Evolutionary conservation across 495 filamentous ascomycete genomes (phyloP).

Genomic region (Tuber melanosporum): DNA sequence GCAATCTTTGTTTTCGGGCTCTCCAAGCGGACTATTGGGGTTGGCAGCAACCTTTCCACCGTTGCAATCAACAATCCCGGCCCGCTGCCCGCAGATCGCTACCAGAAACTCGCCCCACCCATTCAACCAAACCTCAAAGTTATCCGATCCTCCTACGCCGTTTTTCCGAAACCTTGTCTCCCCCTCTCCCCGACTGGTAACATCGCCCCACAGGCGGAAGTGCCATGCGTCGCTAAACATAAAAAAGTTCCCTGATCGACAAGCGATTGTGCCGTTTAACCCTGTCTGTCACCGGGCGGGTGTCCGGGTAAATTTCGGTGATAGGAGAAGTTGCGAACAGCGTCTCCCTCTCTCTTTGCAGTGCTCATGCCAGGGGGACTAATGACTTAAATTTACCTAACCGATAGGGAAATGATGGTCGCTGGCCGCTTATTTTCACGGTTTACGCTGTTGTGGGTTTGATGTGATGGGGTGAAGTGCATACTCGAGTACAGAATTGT

Average conservation of each 20-base stretch:
- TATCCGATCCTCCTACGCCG: neutral
- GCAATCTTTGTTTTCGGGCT: no score
- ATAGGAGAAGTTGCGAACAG: neutral
- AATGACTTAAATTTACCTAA: neutral
- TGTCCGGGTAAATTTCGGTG: neutral
- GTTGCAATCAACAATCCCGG: no score
- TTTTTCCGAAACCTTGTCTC: neutral
- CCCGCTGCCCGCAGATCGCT: neutral
- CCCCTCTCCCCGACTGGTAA: neutral
- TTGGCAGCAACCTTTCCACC: no score
- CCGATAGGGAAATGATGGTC: neutral
- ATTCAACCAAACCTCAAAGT: neutral
- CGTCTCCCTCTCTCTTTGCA: neutral
- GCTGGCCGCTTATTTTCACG: neutral
- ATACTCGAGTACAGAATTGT: no score
- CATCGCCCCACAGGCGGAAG: neutral
- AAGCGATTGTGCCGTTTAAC: neutral
- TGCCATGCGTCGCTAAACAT: neutral
- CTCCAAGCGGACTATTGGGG: no score
- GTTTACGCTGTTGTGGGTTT: neutral
- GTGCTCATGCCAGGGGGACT: neutral
- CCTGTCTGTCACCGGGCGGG: neutral
- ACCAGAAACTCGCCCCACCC: neutral
- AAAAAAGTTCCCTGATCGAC: neutral
- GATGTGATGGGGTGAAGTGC: neutral